These are phyloP conservation scores for Pyrenula aspistea DNA, from an alignment of 495 filamentous ascomycete genomes.

Conservation along the genomic window DNA sequence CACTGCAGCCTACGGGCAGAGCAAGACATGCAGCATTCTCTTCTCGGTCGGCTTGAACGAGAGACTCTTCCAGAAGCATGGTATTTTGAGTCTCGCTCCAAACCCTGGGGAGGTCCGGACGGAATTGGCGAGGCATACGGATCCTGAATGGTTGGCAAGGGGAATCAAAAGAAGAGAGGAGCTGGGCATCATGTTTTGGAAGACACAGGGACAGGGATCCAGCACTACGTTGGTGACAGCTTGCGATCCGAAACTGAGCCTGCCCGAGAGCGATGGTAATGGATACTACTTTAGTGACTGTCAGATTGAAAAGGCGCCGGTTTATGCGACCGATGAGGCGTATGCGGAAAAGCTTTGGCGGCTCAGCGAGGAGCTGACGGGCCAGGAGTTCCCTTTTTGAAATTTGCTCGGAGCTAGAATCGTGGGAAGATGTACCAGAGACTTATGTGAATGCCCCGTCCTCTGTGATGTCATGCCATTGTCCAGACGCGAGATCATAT, in stretches of 20 bases:
- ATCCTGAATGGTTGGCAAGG: slow-evolving; percentile 4
- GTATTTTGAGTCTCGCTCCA: slow-evolving; percentile 16
- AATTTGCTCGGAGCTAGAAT: neutral
- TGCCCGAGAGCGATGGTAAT: slow-evolving; percentile 17
- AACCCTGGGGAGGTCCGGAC: slow-evolving; percentile 29
- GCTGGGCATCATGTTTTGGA: slow-evolving; percentile 9
- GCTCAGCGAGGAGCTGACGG: slow-evolving; percentile 34
- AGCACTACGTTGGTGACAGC: slow-evolving; percentile 31
- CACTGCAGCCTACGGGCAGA: slow-evolving; percentile 17
- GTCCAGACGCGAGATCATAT: neutral
- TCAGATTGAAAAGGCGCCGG: slow-evolving; percentile 18
- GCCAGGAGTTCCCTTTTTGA: slow-evolving; percentile 28
- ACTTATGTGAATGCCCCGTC: too few relatives aligned
- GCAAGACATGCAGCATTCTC: slow-evolving; percentile 21
- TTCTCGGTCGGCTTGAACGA: slow-evolving; percentile 12
- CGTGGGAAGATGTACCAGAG: too few relatives aligned
- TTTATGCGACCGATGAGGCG: slow-evolving; percentile 15
- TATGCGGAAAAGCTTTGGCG: slow-evolving; percentile 37
- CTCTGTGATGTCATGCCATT: neutral
- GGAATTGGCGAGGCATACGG: slow-evolving; percentile 14
- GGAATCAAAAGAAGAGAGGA: slow-evolving; percentile 11
- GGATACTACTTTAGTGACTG: slow-evolving; percentile 29
- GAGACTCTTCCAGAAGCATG: slow-evolving; percentile 14
- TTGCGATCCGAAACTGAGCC: slow-evolving; percentile 25
- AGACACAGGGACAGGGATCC: slow-evolving; percentile 21